A percentile compares a stretch with the other conserved stretches of the same genome.
phyloP scores from a whole-genome alignment of 2,329 filamentous ascomycete genomes.

The Arthrobotrys entomopaga region DNA sequence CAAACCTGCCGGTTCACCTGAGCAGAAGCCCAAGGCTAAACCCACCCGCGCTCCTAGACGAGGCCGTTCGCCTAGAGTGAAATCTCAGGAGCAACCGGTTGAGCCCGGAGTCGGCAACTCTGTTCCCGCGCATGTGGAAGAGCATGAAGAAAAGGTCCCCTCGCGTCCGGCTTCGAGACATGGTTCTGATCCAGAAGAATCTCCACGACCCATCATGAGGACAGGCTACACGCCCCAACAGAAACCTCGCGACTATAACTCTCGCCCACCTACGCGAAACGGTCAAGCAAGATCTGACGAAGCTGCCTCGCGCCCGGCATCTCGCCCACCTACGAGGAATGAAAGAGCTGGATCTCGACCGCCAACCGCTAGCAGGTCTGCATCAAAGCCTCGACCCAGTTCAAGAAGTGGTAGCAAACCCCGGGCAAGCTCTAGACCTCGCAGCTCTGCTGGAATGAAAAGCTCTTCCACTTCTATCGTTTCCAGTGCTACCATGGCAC shows the following conservation, averaged over 20 bases:
- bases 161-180: slow-evolving; percentile 20
- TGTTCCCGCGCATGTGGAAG: background rate
- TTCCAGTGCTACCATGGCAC: slow-evolving; percentile 13
- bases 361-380: slow-evolving; percentile 19
- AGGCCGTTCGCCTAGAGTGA: background rate
- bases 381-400: slow-evolving; percentile 10
- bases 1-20: slow-evolving; percentile 3
- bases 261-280: slow-evolving; percentile 27
- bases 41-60: background rate
- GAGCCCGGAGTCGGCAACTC: background rate
- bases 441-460: slow-evolving; percentile 22
- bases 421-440: slow-evolving; percentile 27
- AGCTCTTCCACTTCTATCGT: background rate
- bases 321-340: slow-evolving; percentile 30
- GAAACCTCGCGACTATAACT: slow-evolving; percentile 22
- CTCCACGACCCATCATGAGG: background rate
- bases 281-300: background rate
- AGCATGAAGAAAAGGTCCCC: background rate
- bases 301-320: slow-evolving; percentile 3
- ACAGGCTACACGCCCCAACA: slow-evolving; percentile 42
- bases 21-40: background rate
- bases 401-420: slow-evolving; percentile 24
- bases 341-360: slow-evolving; percentile 35
- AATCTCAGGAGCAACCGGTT: background rate
- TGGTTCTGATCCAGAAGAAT: background rate